Evolutionary conservation across 2,329 filamentous ascomycete species (phyloP), one percentile per base, ranked within the genome.

Genomic region (Curvularia sp.): DNA sequence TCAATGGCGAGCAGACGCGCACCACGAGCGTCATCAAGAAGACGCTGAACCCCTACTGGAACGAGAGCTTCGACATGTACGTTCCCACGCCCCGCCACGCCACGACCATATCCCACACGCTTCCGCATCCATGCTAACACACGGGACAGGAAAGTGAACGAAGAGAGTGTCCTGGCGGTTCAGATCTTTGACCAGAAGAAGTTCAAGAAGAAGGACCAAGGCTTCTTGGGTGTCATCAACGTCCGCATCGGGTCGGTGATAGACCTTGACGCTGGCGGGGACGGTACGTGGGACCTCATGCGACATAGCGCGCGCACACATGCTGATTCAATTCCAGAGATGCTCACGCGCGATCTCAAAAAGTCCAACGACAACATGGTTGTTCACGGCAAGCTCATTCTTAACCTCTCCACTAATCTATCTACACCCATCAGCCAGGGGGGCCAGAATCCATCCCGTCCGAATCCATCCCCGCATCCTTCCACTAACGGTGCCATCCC

Each of bases 121-220:
- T 49, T n/a, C 49, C 53, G 32, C 55, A 36, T 53, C n/a, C 38
- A 55, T 57, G 55, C 73, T 76, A 68, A 76, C 54, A 63, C 49
- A n/a, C 25, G 28, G 52, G 27, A 57, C 76, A 98, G 95, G 83
- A 87, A 86, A 76, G 94, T 92, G 60, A 95, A 89, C 61, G 95
- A 99, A 77, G 94, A 97, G 73, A 96, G 93, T 78, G 97, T 99
- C 73, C 84, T 99, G 47, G 95, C 95, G 7, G 93, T 99, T 46
- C 95, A 99, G 77, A 97, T 99, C 54, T 99, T 99, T 76, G 95
- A 99, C 79, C 95, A 99, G 80, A 97, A 97, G 83, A 99, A 99
- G 82, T 99, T 99, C 82, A 99, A 99, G 85, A 99, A 99, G 87
- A 99, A 98, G 92, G 95, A 99, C 71, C 95, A 99, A 78, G 95